A percentile compares a stretch with the other conserved stretches of the same genome.
phyloP scores from a whole-genome alignment of 1,284 basidiomycete species.

The Phellinidium pouzarii region DNA sequence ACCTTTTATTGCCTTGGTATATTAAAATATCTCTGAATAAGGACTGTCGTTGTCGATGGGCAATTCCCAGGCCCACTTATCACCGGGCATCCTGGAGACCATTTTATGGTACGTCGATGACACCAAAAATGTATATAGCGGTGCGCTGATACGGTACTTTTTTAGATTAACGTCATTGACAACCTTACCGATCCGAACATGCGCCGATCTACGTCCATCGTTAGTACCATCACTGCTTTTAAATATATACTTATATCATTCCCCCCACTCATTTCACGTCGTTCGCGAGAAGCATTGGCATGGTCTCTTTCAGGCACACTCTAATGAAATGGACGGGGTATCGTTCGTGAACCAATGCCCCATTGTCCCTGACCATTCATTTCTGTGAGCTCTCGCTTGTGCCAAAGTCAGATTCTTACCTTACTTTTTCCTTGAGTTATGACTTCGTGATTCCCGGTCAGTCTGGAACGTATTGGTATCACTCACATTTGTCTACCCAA shows the following conservation, averaged over 20 bases:
- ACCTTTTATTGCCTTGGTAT: background rate
- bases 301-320: conserved; percentile 29
- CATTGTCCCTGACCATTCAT: conserved; percentile 38
- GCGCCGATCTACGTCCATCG: conserved; percentile 31
- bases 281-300: conserved; percentile 32
- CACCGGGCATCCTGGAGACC: conserved; percentile 3
- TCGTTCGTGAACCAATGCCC: conserved; percentile 44
- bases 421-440: conserved; percentile 29
- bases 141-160: too few relatives aligned
- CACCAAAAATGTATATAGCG: background rate
- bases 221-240: conserved; percentile 18
- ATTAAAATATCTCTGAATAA: background rate
- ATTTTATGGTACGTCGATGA: conserved; percentile 13
- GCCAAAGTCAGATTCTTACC: background rate
- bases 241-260: background rate
- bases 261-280: background rate
- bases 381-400: conserved; percentile 29
- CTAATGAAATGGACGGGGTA: conserved; percentile 30
- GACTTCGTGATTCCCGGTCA: conserved; percentile 29
- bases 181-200: conserved; percentile 30
- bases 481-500: conserved; percentile 33
- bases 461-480: conserved; percentile 35
- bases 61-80: conserved; percentile 16
- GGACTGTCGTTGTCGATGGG: conserved; percentile 8
- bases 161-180: conserved; percentile 30